Evolutionary conservation across 352 stramenopile genomes (phyloP), one percentile per base, ranked within the genome.

Genomic region (Pythium biforme): DNA sequence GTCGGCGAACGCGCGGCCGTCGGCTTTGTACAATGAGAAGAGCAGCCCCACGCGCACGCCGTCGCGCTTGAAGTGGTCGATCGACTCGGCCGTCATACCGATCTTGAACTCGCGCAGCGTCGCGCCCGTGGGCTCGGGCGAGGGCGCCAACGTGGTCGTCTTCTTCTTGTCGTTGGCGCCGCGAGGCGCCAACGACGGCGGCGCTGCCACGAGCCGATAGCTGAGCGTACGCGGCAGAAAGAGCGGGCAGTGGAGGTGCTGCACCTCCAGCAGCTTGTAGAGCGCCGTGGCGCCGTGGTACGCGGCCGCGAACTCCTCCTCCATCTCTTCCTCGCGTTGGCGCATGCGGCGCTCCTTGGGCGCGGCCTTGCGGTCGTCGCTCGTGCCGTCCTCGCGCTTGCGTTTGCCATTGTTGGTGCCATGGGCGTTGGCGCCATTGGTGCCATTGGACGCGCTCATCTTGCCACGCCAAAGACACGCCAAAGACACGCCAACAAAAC

Each of bases 211-310:
- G 34, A 85, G 55, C 15, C 86, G 86, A 73, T 93, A 95, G 58
- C 79, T 88, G 29, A 95, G 75, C 62, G 86, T 83, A 40, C 86
- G 79, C 50, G 86, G 79, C 53, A 95, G 70, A 73, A 95, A 83
- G 25, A 93, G 72, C 40, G 86, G 86, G 23, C 73, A 81, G 55
- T 80, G 65, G 40, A 92, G 65, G 54, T 95, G 84, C 64, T 85
- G 58, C 22, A 90, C 62, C 62, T 95, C 86, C 33, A 95, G 69
- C 60, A 86, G 69, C 69, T 95, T 95, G 70, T 95, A 95, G 29
- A 95, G 74, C 50, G 82, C 71, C 57, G 84, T 95, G 57, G 89
- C 70, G 3, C 69, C 77, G 52, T 89, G 78, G 69, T 91, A 95
- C 59, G 81, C 83, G 27, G 77, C 79, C n/a, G 77, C 74, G 56